Conservation (phyloP, 176 grass and related monocot genomes). For the Alopecurus myosuroides region DNA sequence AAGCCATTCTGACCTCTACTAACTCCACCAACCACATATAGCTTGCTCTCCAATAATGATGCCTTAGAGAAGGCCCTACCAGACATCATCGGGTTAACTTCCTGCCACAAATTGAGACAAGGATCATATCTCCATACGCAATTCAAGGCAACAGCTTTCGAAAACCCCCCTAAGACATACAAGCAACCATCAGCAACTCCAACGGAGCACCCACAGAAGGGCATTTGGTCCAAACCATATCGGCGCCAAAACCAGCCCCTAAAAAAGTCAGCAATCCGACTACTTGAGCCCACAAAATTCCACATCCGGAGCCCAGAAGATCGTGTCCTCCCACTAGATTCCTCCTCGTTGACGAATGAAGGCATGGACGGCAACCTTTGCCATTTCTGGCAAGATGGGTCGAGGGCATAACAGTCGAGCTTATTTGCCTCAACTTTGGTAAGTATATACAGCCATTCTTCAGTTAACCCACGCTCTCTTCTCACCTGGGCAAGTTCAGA, state of each 20-base stretch:
- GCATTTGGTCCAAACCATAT: conserved; percentile 50
- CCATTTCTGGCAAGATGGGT: conserved; percentile 56
- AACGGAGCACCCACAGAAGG: conserved; percentile 64
- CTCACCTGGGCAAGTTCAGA: conserved; percentile 57
- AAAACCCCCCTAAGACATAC: conserved; percentile 80
- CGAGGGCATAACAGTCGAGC: conserved; percentile 62
- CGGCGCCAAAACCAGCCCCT: conserved; percentile 58
- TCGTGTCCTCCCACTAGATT: conserved; percentile 24
- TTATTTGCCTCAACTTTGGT: conserved; percentile 65
- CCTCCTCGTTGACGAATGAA: conserved; percentile 50
- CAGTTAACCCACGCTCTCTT: conserved; percentile 57
- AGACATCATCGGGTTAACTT: conserved; percentile 65
- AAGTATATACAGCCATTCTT: conserved; percentile 84
- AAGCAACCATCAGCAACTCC: conserved; percentile 58
- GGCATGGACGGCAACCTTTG: conserved; percentile 75
- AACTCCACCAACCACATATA: conserved; percentile 90
- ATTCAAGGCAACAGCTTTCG: conserved; percentile 58
- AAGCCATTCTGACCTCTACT: conserved; percentile 52
- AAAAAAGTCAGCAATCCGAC: conserved; percentile 71
- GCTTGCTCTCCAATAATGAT: conserved; percentile 58
- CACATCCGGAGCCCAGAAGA: conserved; percentile 47
- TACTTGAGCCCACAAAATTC: conserved; percentile 74
- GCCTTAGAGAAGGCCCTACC: conserved; percentile 88
- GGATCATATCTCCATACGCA: conserved; percentile 77
- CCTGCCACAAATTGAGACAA: conserved; percentile 64